Base-by-base conservation (phyloP, 192 early-diverging fungal species). In the Allomyces macrogynus region DNA sequence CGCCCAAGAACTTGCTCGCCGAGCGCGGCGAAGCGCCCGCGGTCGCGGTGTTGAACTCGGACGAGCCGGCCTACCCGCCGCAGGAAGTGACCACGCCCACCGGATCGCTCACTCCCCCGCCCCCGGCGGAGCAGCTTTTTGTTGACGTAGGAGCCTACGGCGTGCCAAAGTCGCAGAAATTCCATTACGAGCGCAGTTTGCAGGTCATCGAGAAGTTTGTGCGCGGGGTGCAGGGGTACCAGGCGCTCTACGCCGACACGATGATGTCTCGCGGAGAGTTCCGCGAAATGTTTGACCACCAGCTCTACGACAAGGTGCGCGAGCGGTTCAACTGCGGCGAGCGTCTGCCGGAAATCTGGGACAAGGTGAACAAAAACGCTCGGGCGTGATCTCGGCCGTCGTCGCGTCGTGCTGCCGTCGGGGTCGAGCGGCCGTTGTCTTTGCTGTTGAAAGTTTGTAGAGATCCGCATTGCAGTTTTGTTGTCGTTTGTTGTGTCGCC, bases 71-170 rank as follows among this genome's bases (percentile, higher is more conserved):
- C 20, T 24, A 66, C 42, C 16, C 49, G 49, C 16, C 32, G 25
- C 44, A 66, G 61, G 25, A 14, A 26, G 60, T 23, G 23, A 66
- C 57, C 60, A 62, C 44, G 26, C 64, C 43, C 68, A 66, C 5
- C 70, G 72, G 72, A 66, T 74, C 63, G 70, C 69, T 42, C 69
- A 69, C 11, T 20, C 64, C 64, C 62, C 64, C 64, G 62, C 49
- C 12, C 27, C 25, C 12, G 49, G 63, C 62, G 63, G 71, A 64
- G 65, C 68, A 75, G 62, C 63, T 68, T 65, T 76, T 67, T 63
- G 67, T 71, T 23, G 74, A 76, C 64, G 64, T 76, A 54, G 74
- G 74, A 69, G 70, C 69, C 57, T 76, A 70, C 67, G 74, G 74
- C 66, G 69, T 67, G 24, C 74, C 74, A 9, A 16, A 69, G 24